Percentiles rank a stretch among this genome's conserved stretches.
These are phyloP conservation scores for Allodekkera sacchari DNA, from an alignment of 805 yeast species.

Conservation along the genomic window DNA sequence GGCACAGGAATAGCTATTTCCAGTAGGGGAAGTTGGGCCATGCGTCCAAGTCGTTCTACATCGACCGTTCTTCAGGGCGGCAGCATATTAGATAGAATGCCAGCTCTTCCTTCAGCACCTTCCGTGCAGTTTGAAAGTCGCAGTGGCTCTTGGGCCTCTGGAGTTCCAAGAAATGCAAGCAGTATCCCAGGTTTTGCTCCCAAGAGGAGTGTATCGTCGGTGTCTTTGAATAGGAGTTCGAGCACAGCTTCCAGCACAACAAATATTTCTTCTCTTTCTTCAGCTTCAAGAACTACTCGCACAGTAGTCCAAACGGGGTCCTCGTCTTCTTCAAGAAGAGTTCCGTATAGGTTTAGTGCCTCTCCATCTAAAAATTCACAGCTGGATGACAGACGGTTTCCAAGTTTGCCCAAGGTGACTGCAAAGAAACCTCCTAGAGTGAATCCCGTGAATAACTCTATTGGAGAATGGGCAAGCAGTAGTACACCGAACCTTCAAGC, in stretches of 20 bases:
- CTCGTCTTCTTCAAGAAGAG: no score
- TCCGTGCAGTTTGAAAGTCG: no score
- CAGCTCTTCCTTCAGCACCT: no score
- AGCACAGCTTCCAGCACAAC: constrained; percentile 14
- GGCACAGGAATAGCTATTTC: no score
- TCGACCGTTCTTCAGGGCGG: no score
- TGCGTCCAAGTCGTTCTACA: no score
- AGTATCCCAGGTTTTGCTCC: constrained; percentile 13
- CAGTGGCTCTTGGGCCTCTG: constrained; percentile 11
- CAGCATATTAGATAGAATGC: no score
- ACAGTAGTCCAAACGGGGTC: constrained; percentile 5
- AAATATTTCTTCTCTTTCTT: constrained; percentile 25
- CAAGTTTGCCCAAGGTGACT: constrained; percentile 26
- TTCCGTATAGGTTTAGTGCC: no score
- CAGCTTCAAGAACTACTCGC: constrained; percentile 10
- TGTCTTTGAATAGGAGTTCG: not conserved
- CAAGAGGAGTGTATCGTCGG: not conserved
- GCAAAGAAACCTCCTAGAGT: constrained; percentile 47
- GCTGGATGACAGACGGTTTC: constrained; percentile 20
- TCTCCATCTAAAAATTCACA: constrained; percentile 6
- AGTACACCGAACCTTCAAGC: constrained; percentile 1
- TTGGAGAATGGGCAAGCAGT: constrained; percentile 25
- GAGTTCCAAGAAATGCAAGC: constrained; percentile 9
- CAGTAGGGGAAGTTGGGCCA: no score
- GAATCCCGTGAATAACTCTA: constrained; percentile 32